A percentile compares a stretch with the other conserved stretches of the same genome.
These are phyloP conservation scores for Picea sitchensis DNA, from an alignment of 75 land plant species.

Conservation along the genomic window DNA sequence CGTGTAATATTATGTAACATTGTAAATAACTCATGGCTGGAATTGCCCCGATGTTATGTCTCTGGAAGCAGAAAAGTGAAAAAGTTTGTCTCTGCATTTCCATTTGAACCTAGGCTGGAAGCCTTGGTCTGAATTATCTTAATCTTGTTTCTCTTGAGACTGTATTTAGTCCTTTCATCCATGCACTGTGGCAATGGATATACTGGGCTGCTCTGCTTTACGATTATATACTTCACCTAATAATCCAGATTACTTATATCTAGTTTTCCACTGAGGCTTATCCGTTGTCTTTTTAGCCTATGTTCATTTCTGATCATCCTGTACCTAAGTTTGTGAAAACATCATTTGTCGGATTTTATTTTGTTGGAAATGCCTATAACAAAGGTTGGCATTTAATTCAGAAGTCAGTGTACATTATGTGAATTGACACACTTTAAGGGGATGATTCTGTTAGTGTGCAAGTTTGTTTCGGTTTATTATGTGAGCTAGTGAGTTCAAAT, in stretches of 20 bases:
- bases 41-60: slow-evolving; percentile 35
- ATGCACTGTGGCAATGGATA: not conserved
- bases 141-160: slow-evolving; percentile 6
- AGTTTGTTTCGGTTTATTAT: not conserved
- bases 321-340: not conserved
- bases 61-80: slow-evolving; percentile 16
- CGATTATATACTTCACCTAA: not conserved
- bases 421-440: not conserved
- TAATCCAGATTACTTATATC: not conserved
- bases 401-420: not conserved
- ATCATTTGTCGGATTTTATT: not conserved
- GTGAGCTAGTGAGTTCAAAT: too few species aligned
- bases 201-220: not conserved
- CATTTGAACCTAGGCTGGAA: slow-evolving; percentile 61
- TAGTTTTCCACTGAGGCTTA: not conserved
- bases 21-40: slow-evolving; percentile 34
- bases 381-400: not conserved
- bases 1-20: slow-evolving; percentile 33
- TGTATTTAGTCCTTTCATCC: not conserved
- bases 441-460: not conserved
- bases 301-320: not conserved
- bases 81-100: slow-evolving; percentile 50
- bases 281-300: not conserved
- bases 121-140: slow-evolving; percentile 32
- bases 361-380: not conserved